Conservation (phyloP, 2,329 filamentous ascomycete genomes). For the Xylaria sp. region DNA sequence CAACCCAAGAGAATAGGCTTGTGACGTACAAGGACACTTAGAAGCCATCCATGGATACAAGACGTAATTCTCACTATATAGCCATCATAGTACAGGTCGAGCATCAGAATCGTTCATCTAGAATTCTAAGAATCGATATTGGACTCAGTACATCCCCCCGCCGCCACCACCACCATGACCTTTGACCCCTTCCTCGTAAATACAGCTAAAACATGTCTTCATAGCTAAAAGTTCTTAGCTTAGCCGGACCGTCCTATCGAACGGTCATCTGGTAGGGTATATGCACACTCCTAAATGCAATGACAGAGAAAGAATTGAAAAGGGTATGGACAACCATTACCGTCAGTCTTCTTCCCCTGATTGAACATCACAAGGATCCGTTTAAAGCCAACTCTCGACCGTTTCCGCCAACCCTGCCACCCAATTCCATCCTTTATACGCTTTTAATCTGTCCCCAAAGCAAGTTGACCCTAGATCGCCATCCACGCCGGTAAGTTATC, state of each 20-base stretch:
- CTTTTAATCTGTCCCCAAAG: slow-evolving; percentile 35
- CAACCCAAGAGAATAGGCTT: background rate
- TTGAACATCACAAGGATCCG: slow-evolving; percentile 25
- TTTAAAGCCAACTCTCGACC: slow-evolving; percentile 30
- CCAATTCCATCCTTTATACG: slow-evolving; percentile 36
- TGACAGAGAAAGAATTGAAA: slow-evolving; percentile 27
- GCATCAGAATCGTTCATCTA: background rate
- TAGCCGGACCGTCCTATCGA: slow-evolving; percentile 15
- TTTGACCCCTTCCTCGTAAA: slow-evolving; percentile 3
- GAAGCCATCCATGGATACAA: background rate
- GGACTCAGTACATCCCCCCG: background rate
- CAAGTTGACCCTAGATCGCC: slow-evolving; percentile 18
- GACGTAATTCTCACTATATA: slow-evolving; percentile 4
- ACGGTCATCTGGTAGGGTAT: slow-evolving; percentile 32
- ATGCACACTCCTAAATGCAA: slow-evolving; percentile 38
- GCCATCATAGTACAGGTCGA: slow-evolving; percentile 17
- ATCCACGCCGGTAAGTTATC: slow-evolving; percentile 2
- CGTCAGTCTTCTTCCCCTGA: slow-evolving; percentile 22
- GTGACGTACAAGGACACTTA: background rate
- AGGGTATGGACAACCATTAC: slow-evolving; percentile 20
- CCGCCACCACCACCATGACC: background rate
- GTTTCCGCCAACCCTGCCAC: slow-evolving; percentile 16
- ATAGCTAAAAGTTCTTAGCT: slow-evolving; percentile 28
- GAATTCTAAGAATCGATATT: background rate
- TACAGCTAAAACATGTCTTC: slow-evolving; percentile 27